Conservation (phyloP, 2,329 filamentous ascomycete genomes). For the Fusarium penzigii region DNA sequence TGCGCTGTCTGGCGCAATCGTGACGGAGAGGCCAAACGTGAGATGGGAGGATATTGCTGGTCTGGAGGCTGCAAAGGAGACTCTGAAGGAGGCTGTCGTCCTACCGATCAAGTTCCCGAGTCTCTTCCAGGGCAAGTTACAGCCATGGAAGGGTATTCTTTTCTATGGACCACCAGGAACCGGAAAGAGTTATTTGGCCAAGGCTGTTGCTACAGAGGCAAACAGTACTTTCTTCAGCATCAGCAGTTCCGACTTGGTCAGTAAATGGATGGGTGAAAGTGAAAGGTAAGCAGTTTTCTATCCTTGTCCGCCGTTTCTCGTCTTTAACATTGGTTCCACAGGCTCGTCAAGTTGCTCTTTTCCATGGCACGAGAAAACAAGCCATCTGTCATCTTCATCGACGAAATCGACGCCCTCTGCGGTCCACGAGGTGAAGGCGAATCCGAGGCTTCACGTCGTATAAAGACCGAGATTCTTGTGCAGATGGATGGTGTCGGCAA, state of each 20-base stretch:
- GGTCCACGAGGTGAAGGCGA: slow-evolving; percentile 92
- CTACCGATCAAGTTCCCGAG: slow-evolving; percentile 98
- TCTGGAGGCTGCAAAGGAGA: slow-evolving; percentile 91
- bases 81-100: slow-evolving; percentile 95
- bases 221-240: slow-evolving; percentile 99
- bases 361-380: slow-evolving; percentile 98
- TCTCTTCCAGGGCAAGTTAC: slow-evolving; percentile 90
- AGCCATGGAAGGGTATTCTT: slow-evolving; percentile 98
- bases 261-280: slow-evolving; percentile 99
- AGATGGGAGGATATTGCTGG: slow-evolving; percentile 98
- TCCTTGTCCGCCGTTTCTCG: background rate
- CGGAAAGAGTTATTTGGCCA: slow-evolving; percentile 96
- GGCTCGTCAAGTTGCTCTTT: slow-evolving; percentile 94
- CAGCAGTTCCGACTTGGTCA: slow-evolving; percentile 93
- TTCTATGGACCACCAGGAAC: slow-evolving; percentile 96
- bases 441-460: slow-evolving; percentile 93
- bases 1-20: slow-evolving; percentile 86
- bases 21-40: slow-evolving; percentile 94
- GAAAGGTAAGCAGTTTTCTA: slow-evolving; percentile 66
- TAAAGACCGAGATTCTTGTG: slow-evolving; percentile 97
- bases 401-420: slow-evolving; percentile 95
- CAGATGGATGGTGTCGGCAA: slow-evolving; percentile 99
- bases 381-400: slow-evolving; percentile 97
- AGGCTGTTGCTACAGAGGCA: slow-evolving; percentile 95
- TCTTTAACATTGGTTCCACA: slow-evolving; percentile 39